A percentile compares a stretch with the other conserved stretches of the same genome.
Conservation (phyloP, 306 rosid genomes). For the Hippophae gyantsensis region DNA sequence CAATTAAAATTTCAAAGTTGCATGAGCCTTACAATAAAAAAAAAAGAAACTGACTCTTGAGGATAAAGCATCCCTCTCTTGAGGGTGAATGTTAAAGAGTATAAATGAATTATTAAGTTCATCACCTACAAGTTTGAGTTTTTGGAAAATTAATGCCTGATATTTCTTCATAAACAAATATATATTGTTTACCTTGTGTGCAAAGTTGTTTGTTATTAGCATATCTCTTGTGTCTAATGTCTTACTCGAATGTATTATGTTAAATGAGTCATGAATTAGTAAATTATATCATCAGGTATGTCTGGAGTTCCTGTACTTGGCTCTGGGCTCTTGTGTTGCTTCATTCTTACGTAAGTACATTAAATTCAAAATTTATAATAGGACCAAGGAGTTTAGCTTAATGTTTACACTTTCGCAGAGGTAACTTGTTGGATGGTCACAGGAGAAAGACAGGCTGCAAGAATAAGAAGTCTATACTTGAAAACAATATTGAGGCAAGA, state of each 20-base stretch:
- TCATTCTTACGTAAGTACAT: conserved; percentile 56
- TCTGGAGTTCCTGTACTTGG: conserved; percentile 60
- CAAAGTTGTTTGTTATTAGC: no score
- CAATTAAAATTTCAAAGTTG: no score
- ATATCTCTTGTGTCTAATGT: not conserved
- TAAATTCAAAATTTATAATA: not conserved
- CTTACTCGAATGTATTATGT: not conserved
- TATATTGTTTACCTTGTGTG: no score
- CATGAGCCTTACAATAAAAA: no score
- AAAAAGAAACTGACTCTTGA: no score
- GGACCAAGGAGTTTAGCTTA: not conserved
- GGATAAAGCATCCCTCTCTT: no score
- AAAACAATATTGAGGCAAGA: conserved; percentile 78
- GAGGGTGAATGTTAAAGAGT: no score
- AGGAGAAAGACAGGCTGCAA: conserved; percentile 72
- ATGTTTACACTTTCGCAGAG: conserved; percentile 36
- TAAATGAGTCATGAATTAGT: not conserved
- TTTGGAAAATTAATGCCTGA: no score
- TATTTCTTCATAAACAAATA: no score
- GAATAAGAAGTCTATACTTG: conserved; percentile 63
- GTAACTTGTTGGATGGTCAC: conserved; percentile 79
- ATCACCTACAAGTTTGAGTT: no score
- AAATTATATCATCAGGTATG: conserved; percentile 35
- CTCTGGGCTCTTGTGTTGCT: conserved; percentile 42
- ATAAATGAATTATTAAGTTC: no score